Percentiles rank a stretch among this genome's conserved stretches.
phyloP scores from a whole-genome alignment of 176 grass and related monocot species.

The Bothriochloa decipiens region DNA sequence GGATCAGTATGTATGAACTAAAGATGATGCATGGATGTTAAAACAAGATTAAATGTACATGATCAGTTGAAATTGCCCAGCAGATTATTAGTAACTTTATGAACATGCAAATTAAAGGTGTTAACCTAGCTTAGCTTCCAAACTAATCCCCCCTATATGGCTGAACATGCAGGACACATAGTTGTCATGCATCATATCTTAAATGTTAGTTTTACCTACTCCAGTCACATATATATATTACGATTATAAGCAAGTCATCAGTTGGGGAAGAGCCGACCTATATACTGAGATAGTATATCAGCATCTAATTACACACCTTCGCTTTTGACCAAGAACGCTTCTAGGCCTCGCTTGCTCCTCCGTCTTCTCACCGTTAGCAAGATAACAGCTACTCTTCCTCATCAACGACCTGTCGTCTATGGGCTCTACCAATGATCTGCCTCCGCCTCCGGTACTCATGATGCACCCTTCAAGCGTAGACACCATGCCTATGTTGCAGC shows the following conservation, averaged over 20 bases:
- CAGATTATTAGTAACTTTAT: not conserved
- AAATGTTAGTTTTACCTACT: no score
- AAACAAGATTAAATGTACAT: no score
- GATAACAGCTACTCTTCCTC: not conserved
- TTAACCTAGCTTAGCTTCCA: no score
- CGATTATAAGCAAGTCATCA: no score
- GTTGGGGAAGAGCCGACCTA: no score
- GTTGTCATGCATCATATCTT: no score
- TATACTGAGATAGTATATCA: no score
- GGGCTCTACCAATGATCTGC: not conserved
- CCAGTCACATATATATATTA: no score
- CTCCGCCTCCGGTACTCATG: not conserved
- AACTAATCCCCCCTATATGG: no score
- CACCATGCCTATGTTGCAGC: not conserved
- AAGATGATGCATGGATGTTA: no score
- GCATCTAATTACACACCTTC: not conserved
- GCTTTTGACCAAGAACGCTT: not conserved
- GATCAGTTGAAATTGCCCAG: no score
- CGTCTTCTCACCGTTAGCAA: not conserved
- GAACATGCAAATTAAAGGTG: not conserved
- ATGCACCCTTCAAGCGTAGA: not conserved
- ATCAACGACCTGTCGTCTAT: slow-evolving; percentile 4
- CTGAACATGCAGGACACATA: no score
- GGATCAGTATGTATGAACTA: not conserved
- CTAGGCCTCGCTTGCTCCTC: not conserved